These are phyloP conservation scores for Aspergillus floridensis DNA, from an alignment of 2,329 filamentous ascomycete genomes.

Conservation along the genomic window DNA sequence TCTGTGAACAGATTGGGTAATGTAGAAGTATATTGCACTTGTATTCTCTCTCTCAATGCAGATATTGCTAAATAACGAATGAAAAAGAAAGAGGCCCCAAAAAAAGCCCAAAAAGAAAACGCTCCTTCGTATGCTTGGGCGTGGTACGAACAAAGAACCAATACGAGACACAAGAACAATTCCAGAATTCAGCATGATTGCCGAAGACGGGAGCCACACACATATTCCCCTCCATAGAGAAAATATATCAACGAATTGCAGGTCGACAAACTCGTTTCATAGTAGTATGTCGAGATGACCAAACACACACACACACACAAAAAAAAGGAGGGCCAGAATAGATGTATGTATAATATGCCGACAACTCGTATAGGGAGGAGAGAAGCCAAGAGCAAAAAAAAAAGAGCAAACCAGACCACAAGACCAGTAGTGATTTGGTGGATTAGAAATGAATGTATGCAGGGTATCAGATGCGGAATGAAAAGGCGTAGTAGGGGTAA, in stretches of 20 bases:
- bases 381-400: neutral
- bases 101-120: neutral
- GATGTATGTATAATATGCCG: neutral
- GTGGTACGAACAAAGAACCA: neutral
- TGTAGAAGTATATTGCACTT: neutral
- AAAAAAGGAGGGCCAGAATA: neutral
- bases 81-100: no score
- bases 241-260: no score
- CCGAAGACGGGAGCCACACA: no score
- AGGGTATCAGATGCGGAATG: slow-evolving; percentile 35
- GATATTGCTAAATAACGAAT: neutral
- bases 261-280: no score
- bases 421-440: neutral
- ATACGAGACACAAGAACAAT: neutral
- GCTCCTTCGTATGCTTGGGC: slow-evolving; percentile 7
- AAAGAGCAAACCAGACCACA: neutral
- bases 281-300: no score
- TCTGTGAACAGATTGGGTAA: neutral
- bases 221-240: neutral
- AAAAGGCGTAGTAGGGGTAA: neutral
- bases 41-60: neutral
- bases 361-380: neutral
- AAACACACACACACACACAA: no score
- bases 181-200: neutral
- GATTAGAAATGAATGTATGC: slow-evolving; percentile 5